phyloP scores from a whole-genome alignment of 1,284 basidiomycete species.

The Ceratobasidium sp. region DNA sequence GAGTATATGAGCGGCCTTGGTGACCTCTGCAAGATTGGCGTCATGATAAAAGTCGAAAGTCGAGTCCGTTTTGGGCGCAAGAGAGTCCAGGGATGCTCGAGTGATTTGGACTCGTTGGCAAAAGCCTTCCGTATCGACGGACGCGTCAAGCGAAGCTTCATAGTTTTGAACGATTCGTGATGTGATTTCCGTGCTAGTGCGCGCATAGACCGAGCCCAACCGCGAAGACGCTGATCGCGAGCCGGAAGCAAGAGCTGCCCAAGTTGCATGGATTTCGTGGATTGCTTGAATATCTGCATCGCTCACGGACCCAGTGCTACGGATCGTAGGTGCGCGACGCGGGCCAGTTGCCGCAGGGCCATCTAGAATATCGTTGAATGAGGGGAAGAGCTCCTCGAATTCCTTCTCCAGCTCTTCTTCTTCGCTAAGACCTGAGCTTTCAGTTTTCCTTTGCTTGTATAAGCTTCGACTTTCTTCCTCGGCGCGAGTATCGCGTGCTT shows the following conservation, averaged over 20 bases:
- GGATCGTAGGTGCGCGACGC: slow-evolving; percentile 50
- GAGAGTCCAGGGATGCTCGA: slow-evolving; percentile 50
- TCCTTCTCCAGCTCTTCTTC: slow-evolving; percentile 80
- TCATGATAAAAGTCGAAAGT: slow-evolving; percentile 81
- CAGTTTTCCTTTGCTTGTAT: slow-evolving; percentile 76
- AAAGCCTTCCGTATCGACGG: slow-evolving; percentile 39
- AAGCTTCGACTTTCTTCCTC: slow-evolving; percentile 77
- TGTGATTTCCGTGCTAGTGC: slow-evolving; percentile 56
- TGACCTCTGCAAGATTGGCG: slow-evolving; percentile 74
- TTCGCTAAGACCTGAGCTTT: slow-evolving; percentile 73
- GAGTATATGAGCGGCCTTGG: slow-evolving; percentile 68
- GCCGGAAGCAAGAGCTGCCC: slow-evolving; percentile 47
- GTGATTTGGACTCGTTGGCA: slow-evolving; percentile 8
- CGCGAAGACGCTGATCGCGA: background rate
- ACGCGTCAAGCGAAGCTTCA: slow-evolving; percentile 10
- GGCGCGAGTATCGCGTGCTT: slow-evolving; percentile 72
- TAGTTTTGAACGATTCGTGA: slow-evolving; percentile 49
- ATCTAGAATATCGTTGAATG: slow-evolving; percentile 73
- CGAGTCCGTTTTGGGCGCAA: slow-evolving; percentile 47
- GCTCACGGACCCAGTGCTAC: slow-evolving; percentile 45
- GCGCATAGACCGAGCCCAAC: background rate
- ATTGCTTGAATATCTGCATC: slow-evolving; percentile 15
- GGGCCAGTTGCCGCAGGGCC: slow-evolving; percentile 32
- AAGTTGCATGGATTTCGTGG: slow-evolving; percentile 17
- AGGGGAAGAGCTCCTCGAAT: slow-evolving; percentile 84